Base-by-base conservation (phyloP, 176 grass and related monocot genomes). In the Poa annua region DNA sequence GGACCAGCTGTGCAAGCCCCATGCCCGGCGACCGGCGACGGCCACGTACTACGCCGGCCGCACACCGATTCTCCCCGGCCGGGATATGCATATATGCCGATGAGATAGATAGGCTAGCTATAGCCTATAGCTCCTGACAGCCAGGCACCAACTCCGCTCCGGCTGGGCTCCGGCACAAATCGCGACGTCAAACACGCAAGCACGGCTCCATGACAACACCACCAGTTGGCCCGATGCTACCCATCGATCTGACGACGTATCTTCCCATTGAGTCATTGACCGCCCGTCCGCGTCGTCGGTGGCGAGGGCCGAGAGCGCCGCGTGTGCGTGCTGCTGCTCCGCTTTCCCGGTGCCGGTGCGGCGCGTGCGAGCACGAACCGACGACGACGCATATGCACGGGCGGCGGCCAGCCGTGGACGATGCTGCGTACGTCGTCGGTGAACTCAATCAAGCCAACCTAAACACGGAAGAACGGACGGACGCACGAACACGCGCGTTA, bases 61-160 rank as follows among this genome's bases (percentile, higher is more conserved):
- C 65, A 39, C 39, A 41, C 39, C 39, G 39, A 1, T 41, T 41
- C 6, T 39, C 36, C 39, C 39, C 39, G 7, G 10, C 75, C n/a
- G 6, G 6, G 45, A 20, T 75, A 56, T 60, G 17, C 42, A 49
- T 17, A 49, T 29, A 29, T 29, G 29, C 29, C 29, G 29, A 29
- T 29, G 29, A 29, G 29, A 29, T 29, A 29, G 29, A 29, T 29
- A n/a, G n/a, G n/a, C n/a, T n/a, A 6, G 36, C 5, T 39, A 39
- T 39, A 39, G 36, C 41, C n/a, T 52, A 53, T 53, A 47, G 57
- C 55, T 56, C 15, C 66, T 41, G 79, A 86, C 79, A 78, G 56
- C 47, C 73, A 81, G 77, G 77, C 81, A 77, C 72, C 83, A 82
- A 17, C 77, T 29, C 82, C 3, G 61, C 39, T 41, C 39, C 39